A percentile compares a stretch with the other conserved stretches of the same genome.
Evolutionary conservation across 495 filamentous ascomycete species (phyloP).

Genomic region (Aspergillus leporis): DNA sequence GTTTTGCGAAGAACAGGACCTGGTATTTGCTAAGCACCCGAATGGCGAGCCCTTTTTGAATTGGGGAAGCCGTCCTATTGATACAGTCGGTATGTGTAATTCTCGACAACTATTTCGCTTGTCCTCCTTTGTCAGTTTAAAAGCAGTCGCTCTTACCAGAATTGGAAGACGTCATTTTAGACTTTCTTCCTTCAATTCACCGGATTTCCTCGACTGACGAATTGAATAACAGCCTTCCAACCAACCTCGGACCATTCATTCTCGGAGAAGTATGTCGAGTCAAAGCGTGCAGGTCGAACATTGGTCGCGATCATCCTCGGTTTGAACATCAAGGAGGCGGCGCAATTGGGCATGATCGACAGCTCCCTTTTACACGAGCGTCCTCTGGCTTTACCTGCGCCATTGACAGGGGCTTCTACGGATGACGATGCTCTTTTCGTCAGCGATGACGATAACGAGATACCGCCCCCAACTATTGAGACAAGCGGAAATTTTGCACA

Average conservation of each 20-base stretch:
- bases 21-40: slow-evolving; percentile 57
- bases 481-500: slow-evolving; percentile 6
- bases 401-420: slow-evolving; percentile 8
- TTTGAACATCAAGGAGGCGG: slow-evolving; percentile 49
- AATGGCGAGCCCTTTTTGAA: slow-evolving; percentile 54
- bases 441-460: slow-evolving; percentile 39
- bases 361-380: slow-evolving; percentile 27
- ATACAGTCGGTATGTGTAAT: slow-evolving; percentile 44
- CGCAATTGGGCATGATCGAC: slow-evolving; percentile 48
- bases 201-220: slow-evolving; percentile 18
- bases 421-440: slow-evolving; percentile 48
- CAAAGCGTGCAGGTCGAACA: slow-evolving; percentile 50
- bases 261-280: slow-evolving; percentile 50
- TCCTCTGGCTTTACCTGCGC: slow-evolving; percentile 6
- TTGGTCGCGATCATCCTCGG: slow-evolving; percentile 53
- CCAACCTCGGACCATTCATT: slow-evolving; percentile 51
- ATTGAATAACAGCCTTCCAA: slow-evolving; percentile 35
- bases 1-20: slow-evolving; percentile 69
- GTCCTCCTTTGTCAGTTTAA: slow-evolving; percentile 5
- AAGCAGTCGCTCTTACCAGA: not conserved
- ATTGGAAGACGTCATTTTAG: not conserved
- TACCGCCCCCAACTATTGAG: slow-evolving; percentile 2
- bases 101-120: slow-evolving; percentile 6
- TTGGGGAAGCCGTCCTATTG: slow-evolving; percentile 45
- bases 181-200: not conserved